Percentiles rank a stretch among this genome's conserved stretches.
These are phyloP conservation scores for Papilionanthe hybrid DNA, from an alignment of 116 monocot species.

Conservation along the genomic window DNA sequence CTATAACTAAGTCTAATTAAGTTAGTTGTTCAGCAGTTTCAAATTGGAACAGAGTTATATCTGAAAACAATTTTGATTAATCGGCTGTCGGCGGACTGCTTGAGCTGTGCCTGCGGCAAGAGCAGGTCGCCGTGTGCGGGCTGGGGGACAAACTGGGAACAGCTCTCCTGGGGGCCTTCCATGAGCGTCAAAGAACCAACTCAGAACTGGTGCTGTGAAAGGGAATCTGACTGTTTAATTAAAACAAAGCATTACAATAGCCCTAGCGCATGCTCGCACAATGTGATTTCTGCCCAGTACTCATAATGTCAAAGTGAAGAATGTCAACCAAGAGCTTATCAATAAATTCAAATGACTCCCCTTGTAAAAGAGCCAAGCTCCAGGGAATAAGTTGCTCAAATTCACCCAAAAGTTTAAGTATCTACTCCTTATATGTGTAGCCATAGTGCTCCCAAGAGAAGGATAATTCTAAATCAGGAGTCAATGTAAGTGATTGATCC, in stretches of 20 bases:
- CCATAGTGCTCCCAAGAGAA: too few relatives aligned
- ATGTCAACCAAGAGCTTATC: neutral
- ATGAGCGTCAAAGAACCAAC: neutral
- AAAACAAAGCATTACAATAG: neutral
- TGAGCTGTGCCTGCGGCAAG: neutral
- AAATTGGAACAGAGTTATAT: too few relatives aligned
- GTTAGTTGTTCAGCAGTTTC: too few relatives aligned
- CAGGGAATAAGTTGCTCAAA: too few relatives aligned
- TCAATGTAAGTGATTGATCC: too few relatives aligned
- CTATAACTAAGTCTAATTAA: too few relatives aligned
- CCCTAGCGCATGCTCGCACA: neutral
- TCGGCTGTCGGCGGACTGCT: conserved; percentile 8
- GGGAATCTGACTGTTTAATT: neutral
- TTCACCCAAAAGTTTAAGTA: too few relatives aligned
- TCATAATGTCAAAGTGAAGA: neutral
- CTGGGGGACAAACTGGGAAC: neutral
- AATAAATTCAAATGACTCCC: too few relatives aligned
- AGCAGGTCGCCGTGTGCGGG: conserved; percentile 10
- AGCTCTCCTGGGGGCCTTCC: neutral
- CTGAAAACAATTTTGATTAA: too few relatives aligned
- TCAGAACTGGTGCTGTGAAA: neutral
- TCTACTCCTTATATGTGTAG: too few relatives aligned
- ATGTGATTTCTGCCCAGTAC: neutral
- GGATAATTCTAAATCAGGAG: too few relatives aligned
- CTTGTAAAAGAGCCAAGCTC: too few relatives aligned